Evolutionary conservation across 495 filamentous ascomycete species (phyloP).

Genomic region (Bombardia bombarda): DNA sequence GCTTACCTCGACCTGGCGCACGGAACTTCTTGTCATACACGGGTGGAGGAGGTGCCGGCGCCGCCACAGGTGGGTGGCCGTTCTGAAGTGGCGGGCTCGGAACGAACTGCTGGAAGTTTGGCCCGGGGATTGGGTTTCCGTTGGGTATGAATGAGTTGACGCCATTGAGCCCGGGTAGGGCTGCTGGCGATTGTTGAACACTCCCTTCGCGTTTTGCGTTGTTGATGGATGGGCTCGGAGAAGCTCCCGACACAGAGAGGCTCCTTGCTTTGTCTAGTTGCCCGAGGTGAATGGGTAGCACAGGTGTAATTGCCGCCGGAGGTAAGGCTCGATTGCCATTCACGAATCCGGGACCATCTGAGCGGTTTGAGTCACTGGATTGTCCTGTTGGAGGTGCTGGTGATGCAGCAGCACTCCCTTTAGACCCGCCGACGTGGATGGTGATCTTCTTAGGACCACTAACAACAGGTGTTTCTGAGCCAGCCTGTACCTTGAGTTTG

Average conservation of each 20-base stretch:
- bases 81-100: constrained; percentile 20
- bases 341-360: constrained; percentile 18
- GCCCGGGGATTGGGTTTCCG: constrained; percentile 2
- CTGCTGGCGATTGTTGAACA: constrained; percentile 30
- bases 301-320: constrained; percentile 12
- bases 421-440: constrained; percentile 44
- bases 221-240: constrained; percentile 38
- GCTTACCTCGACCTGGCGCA: constrained; percentile 48
- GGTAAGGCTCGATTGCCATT: constrained; percentile 20
- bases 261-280: constrained; percentile 37
- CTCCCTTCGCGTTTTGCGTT: constrained; percentile 35
- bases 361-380: constrained; percentile 22
- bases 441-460: constrained; percentile 42
- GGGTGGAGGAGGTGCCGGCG: constrained; percentile 10
- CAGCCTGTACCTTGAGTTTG: constrained; percentile 57
- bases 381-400: constrained; percentile 45
- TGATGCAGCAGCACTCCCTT: constrained; percentile 42
- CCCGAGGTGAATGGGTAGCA: constrained; percentile 13
- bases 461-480: constrained; percentile 23
- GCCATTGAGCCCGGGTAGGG: constrained; percentile 19
- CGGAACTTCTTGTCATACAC: constrained; percentile 24
- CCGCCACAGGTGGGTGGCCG: constrained; percentile 9
- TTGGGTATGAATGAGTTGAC: constrained; percentile 24
- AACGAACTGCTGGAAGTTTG: constrained; percentile 18
- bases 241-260: constrained; percentile 34